A percentile compares a stretch with the other conserved stretches of the same genome.
Evolutionary conservation across 2,329 filamentous ascomycete genomes (phyloP).

Genomic region (Alternaria novae-zelandiae): DNA sequence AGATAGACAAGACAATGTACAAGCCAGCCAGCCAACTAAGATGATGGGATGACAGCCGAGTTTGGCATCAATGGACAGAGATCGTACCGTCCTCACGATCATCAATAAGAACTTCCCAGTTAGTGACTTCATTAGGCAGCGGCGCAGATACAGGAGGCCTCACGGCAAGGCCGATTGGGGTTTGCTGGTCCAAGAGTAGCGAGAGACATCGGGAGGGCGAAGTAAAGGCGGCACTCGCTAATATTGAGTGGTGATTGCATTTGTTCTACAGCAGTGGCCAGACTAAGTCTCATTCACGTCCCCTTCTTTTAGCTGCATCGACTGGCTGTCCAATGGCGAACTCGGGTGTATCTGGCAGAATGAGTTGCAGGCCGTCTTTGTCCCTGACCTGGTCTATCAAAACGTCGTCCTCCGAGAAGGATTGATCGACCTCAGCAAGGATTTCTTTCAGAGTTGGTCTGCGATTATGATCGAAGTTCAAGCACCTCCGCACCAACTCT

Average conservation of each 20-base stretch:
- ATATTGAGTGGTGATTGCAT: neutral
- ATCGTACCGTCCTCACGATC: neutral
- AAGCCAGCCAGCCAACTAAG: neutral
- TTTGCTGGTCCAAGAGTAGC: no score
- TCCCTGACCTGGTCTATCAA: neutral
- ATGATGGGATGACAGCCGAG: neutral
- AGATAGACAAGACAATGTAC: neutral
- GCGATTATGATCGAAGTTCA: neutral
- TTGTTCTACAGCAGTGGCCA: neutral
- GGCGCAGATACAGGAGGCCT: neutral
- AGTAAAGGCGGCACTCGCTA: neutral
- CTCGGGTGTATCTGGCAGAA: neutral
- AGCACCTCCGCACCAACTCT: neutral
- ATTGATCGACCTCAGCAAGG: neutral
- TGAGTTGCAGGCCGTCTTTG: neutral
- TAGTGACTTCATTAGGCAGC: neutral
- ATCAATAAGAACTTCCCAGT: neutral
- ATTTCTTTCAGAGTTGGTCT: neutral
- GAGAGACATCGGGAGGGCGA: no score
- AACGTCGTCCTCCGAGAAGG: neutral
- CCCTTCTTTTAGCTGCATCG: neutral
- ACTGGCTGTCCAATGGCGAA: neutral
- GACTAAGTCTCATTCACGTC: neutral
- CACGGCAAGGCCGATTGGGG: neutral
- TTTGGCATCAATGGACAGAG: neutral